Base-by-base conservation (phyloP, 208 protist species). In the Wallacemonas sp. region DNA sequence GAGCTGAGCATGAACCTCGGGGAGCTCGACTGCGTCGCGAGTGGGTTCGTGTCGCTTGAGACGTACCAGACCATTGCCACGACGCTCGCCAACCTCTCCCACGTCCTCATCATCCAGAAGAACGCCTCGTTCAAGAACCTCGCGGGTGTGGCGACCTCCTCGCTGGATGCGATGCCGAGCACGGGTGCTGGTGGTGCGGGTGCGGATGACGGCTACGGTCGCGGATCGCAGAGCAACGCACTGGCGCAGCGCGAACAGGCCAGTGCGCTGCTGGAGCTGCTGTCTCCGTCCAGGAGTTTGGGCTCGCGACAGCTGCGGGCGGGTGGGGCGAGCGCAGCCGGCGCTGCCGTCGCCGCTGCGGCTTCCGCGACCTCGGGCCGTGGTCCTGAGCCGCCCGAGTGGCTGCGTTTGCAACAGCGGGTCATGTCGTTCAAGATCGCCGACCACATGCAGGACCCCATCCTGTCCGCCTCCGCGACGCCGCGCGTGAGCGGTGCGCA, bases 11-110 rank as follows among this genome's bases (percentile, higher is more conserved):
- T 47, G 17, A 21, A 19, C 2, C 44, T 48, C 2, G 74, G 76
- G 3, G 65, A 73, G 47, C 64, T 81, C 3, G 76, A 77, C 27
- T 81, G 70, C 41, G 68, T 81, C 26, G 41, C 66, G 16, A 72
- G 62, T 26, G 76, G 76, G 14, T 81, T 71, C 27, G 65, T 73
- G 8, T 67, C 76, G 1, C 39, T 66, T 54, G 49, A 62, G 2
- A 64, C 68, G n/a, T 81, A 74, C 62, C 4, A 27, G 14, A 66
- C 27, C 34, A 70, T 81, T 34, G 70, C 65, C 9, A 43, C 38
- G 17, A 64, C 66, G 39, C 26, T 81, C 14, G 67, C 69, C n/a
- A 48, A 47, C n/a, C 19, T 81, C 16, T 68, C 54, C 24, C 2
- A 55, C 3, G 44, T 49, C 3, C 39, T 66, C 41, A 48, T 63